Evolutionary conservation across 108 stramenopile species (phyloP).

Genomic region (Stephanodiscus triporus): DNA sequence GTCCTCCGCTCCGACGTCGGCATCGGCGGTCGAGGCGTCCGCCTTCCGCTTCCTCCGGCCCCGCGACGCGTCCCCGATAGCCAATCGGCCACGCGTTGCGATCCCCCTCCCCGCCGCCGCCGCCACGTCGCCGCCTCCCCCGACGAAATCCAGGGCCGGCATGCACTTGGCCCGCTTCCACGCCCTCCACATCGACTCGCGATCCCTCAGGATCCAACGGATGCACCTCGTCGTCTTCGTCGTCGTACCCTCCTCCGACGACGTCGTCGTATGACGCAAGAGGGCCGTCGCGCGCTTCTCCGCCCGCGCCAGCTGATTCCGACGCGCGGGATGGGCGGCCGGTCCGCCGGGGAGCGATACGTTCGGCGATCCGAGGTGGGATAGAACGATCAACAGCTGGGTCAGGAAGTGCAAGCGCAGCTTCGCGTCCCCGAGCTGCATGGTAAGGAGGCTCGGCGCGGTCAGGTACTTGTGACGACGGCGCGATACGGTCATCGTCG

Average conservation of each 20-base stretch:
- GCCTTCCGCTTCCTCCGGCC: slow-evolving; percentile 29
- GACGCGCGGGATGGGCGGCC: slow-evolving; percentile 3
- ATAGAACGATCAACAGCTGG: slow-evolving; percentile 70
- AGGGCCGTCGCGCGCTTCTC: slow-evolving; percentile 55
- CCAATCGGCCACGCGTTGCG: not conserved
- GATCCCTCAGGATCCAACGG: slow-evolving; percentile 51
- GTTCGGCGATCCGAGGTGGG: slow-evolving; percentile 58
- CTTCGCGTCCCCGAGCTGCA: slow-evolving; percentile 66
- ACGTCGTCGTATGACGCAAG: slow-evolving; percentile 14
- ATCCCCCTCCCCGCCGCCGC: not conserved
- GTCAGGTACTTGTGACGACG: slow-evolving; percentile 69
- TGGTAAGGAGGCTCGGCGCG: slow-evolving; percentile 54
- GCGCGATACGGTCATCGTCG: too few relatives aligned
- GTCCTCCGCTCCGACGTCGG: not conserved
- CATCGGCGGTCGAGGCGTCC: not conserved
- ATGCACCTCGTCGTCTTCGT: slow-evolving; percentile 21
- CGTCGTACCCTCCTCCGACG: not conserved
- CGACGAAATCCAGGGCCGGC: slow-evolving; percentile 36
- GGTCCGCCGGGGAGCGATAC: slow-evolving; percentile 39
- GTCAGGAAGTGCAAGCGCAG: slow-evolving; percentile 65
- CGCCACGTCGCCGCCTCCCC: not conserved
- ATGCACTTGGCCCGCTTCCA: slow-evolving; percentile 85
- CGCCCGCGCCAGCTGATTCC: slow-evolving; percentile 37
- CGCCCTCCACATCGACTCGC: slow-evolving; percentile 68
- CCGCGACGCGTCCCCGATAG: not conserved